Evolutionary conservation across 441 rosid genomes (phyloP), one percentile per base, ranked within the genome.

Genomic region (Rhodomyrtus psidioides): DNA sequence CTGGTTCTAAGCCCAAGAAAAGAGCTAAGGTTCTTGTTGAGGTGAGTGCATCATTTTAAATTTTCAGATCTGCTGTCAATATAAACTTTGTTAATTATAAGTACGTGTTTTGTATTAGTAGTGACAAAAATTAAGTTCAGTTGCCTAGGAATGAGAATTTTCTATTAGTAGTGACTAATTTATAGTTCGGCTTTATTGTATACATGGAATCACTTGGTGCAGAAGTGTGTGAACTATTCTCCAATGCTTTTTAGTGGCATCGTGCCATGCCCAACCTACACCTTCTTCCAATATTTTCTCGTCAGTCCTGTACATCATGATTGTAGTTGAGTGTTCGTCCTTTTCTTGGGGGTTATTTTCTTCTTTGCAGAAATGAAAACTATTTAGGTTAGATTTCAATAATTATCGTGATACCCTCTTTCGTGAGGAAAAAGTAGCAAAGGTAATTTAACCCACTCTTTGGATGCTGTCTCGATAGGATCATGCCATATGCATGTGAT

Each of bases 1-100:
- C 79, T 75, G 89, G 85, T 60, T 83, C 87, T 87, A 94, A 92
- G 88, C 55, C 84, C 8, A 95, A 92, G 93, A 95, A 93, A 91
- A 95, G 90, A 90, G 89, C 93, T 49, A 92, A 90, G 88, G 94
- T 95, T 51, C 86, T 91, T 75, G 94, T 94, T 46, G 98, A 94
- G 95, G 96, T 95, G 88, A 90, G 93, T 59, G 59, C 84, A 81
- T 70, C 26, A 24, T 59, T 30, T 70, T 86, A 21, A 28, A 12
- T 12, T 34, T 9, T 42, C 4, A 0, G 15, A 53, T 46, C 42
- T 24, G 26, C 7, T 23, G 15, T 79, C 46, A 44, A 55, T 65
- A 86, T 85, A 53, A 59, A 21, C 49, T 70, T 70, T 70, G 79
- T 39, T 19, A 42, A 34, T 12, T 19, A 21, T 70, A 70, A 34